Base-by-base conservation (phyloP, 148 eudicot genomes). In the Arbutus unedo region DNA sequence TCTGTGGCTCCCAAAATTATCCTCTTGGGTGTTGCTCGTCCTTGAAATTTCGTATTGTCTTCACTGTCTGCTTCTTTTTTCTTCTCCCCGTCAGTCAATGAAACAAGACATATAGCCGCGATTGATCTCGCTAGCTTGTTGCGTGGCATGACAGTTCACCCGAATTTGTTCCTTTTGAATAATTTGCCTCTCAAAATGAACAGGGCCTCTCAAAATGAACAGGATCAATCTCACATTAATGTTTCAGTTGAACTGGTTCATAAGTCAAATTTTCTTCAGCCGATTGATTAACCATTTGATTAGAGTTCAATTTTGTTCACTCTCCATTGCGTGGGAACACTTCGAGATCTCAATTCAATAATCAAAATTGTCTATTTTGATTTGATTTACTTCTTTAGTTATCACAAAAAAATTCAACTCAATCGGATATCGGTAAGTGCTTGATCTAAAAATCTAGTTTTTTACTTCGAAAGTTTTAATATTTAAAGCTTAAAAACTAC, bases 1-100 rank as follows among this genome's bases (percentile, higher is more conserved):
- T 43, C 18, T 43, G 48, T 44, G 75, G n/a, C 75, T 38, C 45
- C 18, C 48, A 71, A 16, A 44, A 41, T 70, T 41, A 11, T 16
- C 25, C 21, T 73, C 51, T 73, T 7, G 76, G 11, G 6, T 47
- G 14, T 6, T 47, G 18, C 21, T 73, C 45, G 23, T 73, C 53
- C 53, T 73, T 43, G 53, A 73, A 45, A 43, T 73, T 73, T 19
- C 53, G 14, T 73, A 23, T 73, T 45, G 50, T 16, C 53, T 47
- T 47, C 49, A 72, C 48, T 72, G 6, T 16, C 19, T 70, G 3
- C 49, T 44, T 72, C 5, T 16, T 44, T 2, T 41, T 18, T 18
- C 49, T 73, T 45, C 49, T 73, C 76, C 51, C 77, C 18, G 49
- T 74, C 77, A n/a, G 77, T 74, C 55, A 74, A 11, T 74, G 31